phyloP scores from a whole-genome alignment of 805 yeast genomes.

The Metschnikowia gelsemii region DNA sequence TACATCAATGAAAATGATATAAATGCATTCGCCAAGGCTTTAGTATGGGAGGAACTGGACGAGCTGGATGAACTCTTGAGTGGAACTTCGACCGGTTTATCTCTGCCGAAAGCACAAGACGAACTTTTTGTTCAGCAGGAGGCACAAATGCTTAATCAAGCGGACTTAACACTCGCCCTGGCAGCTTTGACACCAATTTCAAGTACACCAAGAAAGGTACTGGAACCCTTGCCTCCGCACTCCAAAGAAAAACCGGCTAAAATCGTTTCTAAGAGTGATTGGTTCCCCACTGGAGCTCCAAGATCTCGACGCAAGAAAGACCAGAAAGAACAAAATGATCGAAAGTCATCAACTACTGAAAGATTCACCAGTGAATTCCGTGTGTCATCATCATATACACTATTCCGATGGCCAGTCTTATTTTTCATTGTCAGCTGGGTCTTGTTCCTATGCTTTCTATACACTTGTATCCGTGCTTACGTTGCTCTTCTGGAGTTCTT shows the following conservation, averaged over 20 bases:
- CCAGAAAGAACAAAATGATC: neutral
- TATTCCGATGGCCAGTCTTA: slow-evolving; percentile 68
- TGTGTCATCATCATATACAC: slow-evolving; percentile 30
- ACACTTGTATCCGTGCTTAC: slow-evolving; percentile 53
- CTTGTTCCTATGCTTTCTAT: slow-evolving; percentile 45
- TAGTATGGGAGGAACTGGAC: slow-evolving; percentile 37
- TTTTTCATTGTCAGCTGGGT: slow-evolving; percentile 56
- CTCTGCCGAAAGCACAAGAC: slow-evolving; percentile 9
- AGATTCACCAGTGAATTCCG: slow-evolving; percentile 38
- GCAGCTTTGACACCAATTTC: slow-evolving; percentile 12
- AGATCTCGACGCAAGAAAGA: slow-evolving; percentile 7
- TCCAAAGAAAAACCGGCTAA: slow-evolving; percentile 16
- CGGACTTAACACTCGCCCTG: slow-evolving; percentile 8
- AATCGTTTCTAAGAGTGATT: slow-evolving; percentile 27
- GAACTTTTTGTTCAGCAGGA: slow-evolving; percentile 7
- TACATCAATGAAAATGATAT: slow-evolving; percentile 38
- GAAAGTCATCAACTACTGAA: slow-evolving; percentile 16
- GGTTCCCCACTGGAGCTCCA: slow-evolving; percentile 27
- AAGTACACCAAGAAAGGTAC: neutral
- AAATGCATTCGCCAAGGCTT: slow-evolving; percentile 40
- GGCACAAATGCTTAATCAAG: slow-evolving; percentile 9
- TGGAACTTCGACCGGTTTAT: slow-evolving; percentile 7
- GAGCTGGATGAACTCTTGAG: slow-evolving; percentile 10
- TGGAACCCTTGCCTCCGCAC: neutral
- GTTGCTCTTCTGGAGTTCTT: slow-evolving; percentile 63